Conservation (phyloP, 1,284 basidiomycete genomes). For the Leucocoprinus gongylophorus region DNA sequence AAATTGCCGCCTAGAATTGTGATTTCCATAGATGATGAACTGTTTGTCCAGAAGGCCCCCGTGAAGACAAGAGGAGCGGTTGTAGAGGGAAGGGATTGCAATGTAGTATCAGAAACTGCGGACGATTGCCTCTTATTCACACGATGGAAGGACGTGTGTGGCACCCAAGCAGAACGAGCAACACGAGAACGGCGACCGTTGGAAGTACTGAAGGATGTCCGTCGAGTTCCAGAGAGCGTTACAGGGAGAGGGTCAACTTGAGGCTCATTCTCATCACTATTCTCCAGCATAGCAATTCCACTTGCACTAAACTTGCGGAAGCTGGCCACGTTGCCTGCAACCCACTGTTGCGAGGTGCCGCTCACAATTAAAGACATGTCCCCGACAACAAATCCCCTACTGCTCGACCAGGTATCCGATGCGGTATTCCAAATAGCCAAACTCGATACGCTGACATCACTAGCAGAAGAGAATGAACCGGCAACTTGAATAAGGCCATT, state of each 20-base stretch:
- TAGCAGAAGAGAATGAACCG: constrained; percentile 65
- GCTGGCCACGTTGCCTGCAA: constrained; percentile 58
- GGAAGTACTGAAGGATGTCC: constrained; percentile 23
- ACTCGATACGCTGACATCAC: constrained; percentile 48
- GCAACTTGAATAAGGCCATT: constrained; percentile 55
- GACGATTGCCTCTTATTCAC: constrained; percentile 48
- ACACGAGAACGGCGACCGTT: constrained; percentile 34
- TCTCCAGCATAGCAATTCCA: constrained; percentile 66
- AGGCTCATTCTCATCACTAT: constrained; percentile 49
- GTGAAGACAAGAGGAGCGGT: constrained; percentile 78
- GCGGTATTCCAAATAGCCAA: constrained; percentile 75
- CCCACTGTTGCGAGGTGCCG: constrained; percentile 49
- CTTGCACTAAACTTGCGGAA: constrained; percentile 58
- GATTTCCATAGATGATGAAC: constrained; percentile 55
- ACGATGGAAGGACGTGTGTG: constrained; percentile 36
- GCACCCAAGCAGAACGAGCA: constrained; percentile 44
- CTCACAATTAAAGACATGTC: constrained; percentile 68
- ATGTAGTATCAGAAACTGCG: constrained; percentile 34
- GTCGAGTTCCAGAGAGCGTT: constrained; percentile 34
- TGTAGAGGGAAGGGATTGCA: constrained; percentile 50
- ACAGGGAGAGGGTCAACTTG: constrained; percentile 51
- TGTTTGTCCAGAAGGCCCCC: constrained; percentile 88
- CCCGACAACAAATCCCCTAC: constrained; percentile 70
- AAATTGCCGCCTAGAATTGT: constrained; percentile 91
- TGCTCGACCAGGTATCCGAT: constrained; percentile 59